A percentile compares a stretch with the other conserved stretches of the same genome.
Evolutionary conservation across 2,329 filamentous ascomycete species (phyloP).

Genomic region (Aspergillus pseudoterreus): DNA sequence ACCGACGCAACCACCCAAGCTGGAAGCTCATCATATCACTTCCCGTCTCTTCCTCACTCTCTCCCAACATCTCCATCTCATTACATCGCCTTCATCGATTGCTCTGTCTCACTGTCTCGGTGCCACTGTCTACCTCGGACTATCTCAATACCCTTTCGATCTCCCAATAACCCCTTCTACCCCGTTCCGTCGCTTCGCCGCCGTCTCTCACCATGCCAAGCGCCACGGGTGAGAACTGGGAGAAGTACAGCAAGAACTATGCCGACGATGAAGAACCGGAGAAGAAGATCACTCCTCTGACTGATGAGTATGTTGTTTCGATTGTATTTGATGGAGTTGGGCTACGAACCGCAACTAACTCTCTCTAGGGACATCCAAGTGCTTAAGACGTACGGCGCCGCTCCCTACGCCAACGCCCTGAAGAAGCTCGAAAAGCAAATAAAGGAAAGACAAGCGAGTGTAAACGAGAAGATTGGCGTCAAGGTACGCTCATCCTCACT

Average conservation of each 20-base stretch:
- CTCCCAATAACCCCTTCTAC: slow-evolving; percentile 2
- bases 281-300: slow-evolving; percentile 98
- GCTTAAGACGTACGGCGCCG: slow-evolving; percentile 96
- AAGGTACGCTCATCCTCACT: slow-evolving; percentile 30
- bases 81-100: background rate
- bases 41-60: slow-evolving; percentile 13
- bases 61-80: slow-evolving; percentile 5
- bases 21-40: slow-evolving; percentile 27
- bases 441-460: slow-evolving; percentile 96
- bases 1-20: slow-evolving; percentile 13
- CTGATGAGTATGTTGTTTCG: slow-evolving; percentile 72
- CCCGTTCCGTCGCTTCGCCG: slow-evolving; percentile 3
- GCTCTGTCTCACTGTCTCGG: background rate
- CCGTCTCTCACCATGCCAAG: slow-evolving; percentile 67
- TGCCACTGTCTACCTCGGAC: slow-evolving; percentile 1
- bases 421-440: slow-evolving; percentile 99
- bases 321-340: background rate
- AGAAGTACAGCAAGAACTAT: slow-evolving; percentile 98
- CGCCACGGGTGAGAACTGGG: slow-evolving; percentile 91
- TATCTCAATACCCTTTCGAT: slow-evolving; percentile 4
- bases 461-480: slow-evolving; percentile 93
- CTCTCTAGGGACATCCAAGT: slow-evolving; percentile 87
- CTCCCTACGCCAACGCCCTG: slow-evolving; percentile 86
- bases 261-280: slow-evolving; percentile 96
- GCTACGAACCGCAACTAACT: slow-evolving; percentile 27